Percentiles rank a stretch among this genome's conserved stretches.
These are phyloP conservation scores for Melampsora americana DNA, from an alignment of 1,284 basidiomycete species.

Conservation along the genomic window DNA sequence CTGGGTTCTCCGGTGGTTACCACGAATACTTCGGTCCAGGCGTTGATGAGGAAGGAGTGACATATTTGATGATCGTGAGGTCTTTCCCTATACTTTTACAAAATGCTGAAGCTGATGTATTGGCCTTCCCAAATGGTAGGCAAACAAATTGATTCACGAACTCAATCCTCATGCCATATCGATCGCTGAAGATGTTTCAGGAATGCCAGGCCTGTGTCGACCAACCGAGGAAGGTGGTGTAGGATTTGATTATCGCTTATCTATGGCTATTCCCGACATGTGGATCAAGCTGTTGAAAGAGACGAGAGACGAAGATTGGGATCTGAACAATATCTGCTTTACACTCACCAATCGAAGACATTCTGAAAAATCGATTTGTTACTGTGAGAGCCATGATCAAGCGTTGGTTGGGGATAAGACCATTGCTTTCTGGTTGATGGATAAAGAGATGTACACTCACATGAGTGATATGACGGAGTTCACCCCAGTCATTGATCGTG, in stretches of 20 bases:
- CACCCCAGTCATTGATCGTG: slow-evolving; percentile 83
- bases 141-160: slow-evolving; percentile 81
- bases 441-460: slow-evolving; percentile 98
- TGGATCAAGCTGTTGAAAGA: slow-evolving; percentile 99
- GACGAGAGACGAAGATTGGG: slow-evolving; percentile 79
- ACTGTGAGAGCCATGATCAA: slow-evolving; percentile 95
- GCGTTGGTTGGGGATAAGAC: slow-evolving; percentile 98
- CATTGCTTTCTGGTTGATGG: slow-evolving; percentile 98
- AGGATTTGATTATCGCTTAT: slow-evolving; percentile 94
- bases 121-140: slow-evolving; percentile 59
- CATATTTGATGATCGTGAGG: slow-evolving; percentile 90
- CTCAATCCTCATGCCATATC: slow-evolving; percentile 78
- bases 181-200: slow-evolving; percentile 96
- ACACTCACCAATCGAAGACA: slow-evolving; percentile 86
- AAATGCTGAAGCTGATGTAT: slow-evolving; percentile 22
- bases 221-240: slow-evolving; percentile 78
- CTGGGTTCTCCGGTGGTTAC: slow-evolving; percentile 95
- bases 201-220: slow-evolving; percentile 90
- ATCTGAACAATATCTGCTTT: slow-evolving; percentile 79
- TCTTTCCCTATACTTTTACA: slow-evolving; percentile 43
- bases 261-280: slow-evolving; percentile 99
- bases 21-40: slow-evolving; percentile 90
- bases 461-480: slow-evolving; percentile 87
- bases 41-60: slow-evolving; percentile 83
- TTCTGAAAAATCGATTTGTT: slow-evolving; percentile 86